phyloP scores from a whole-genome alignment of 1,284 basidiomycete species.

The Rhizoctonia solani region DNA sequence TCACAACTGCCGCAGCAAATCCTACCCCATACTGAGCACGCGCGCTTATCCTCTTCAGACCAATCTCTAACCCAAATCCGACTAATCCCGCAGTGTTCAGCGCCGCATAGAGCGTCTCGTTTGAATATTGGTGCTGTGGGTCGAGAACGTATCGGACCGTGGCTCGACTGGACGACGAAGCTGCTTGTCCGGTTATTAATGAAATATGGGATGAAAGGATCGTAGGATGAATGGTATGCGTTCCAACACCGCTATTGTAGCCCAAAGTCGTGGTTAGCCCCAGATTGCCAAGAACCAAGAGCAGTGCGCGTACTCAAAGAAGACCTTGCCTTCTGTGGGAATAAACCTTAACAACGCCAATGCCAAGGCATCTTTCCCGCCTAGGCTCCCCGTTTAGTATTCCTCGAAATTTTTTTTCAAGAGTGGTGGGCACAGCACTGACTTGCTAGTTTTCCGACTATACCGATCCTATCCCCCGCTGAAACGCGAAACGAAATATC shows the following conservation, averaged over 20 bases:
- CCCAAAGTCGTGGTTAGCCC: not conserved
- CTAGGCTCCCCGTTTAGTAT: not conserved
- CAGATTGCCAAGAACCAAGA: not conserved
- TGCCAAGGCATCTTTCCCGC: not conserved
- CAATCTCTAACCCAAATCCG: not conserved
- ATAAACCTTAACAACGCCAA: constrained; percentile 5
- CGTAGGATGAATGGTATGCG: constrained; percentile 1
- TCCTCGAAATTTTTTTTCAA: not conserved
- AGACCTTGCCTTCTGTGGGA: constrained; percentile 4
- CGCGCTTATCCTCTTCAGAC: not conserved
- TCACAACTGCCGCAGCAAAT: constrained; percentile 34
- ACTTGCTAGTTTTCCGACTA: constrained; percentile 3
- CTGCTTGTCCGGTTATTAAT: constrained; percentile 1
- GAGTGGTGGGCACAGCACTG: not conserved
- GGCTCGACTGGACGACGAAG: not conserved
- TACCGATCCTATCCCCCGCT: constrained; percentile 2
- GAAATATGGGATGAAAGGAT: not conserved
- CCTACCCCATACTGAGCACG: not conserved
- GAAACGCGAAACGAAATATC: not conserved
- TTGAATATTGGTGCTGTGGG: not conserved
- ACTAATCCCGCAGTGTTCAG: not conserved
- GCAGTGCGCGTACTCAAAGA: constrained; percentile 6
- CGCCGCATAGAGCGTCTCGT: not conserved
- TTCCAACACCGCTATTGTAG: not conserved
- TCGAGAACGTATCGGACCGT: constrained; percentile 1